phyloP scores from a whole-genome alignment of 2,329 filamentous ascomycete genomes.

The Periconia sp. region DNA sequence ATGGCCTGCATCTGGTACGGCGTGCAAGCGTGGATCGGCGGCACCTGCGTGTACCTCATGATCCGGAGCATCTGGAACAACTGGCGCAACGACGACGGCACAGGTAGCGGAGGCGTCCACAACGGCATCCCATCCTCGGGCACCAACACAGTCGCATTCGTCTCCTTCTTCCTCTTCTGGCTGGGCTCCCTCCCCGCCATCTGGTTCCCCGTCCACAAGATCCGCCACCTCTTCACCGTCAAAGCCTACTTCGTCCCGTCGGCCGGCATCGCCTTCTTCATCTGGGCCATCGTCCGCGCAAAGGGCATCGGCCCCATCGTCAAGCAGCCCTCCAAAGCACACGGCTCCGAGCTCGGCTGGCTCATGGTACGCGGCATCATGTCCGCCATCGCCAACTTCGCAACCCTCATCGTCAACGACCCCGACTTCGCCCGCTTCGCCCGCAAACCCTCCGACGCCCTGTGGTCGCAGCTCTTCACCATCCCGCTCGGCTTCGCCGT shows the following conservation, averaged over 20 bases:
- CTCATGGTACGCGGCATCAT: slow-evolving; percentile 83
- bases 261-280: slow-evolving; percentile 83
- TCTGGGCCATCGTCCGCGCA: slow-evolving; percentile 81
- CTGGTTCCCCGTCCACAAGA: slow-evolving; percentile 86
- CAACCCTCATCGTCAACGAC: slow-evolving; percentile 77
- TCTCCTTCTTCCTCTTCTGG: slow-evolving; percentile 89
- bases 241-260: slow-evolving; percentile 83
- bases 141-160: slow-evolving; percentile 73
- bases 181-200: slow-evolving; percentile 76
- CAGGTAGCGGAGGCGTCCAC: slow-evolving; percentile 52
- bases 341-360: slow-evolving; percentile 76
- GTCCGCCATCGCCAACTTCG: slow-evolving; percentile 88
- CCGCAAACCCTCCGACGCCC: slow-evolving; percentile 69
- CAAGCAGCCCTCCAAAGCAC: slow-evolving; percentile 62
- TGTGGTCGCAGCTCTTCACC: slow-evolving; percentile 74
- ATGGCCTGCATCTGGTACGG: slow-evolving; percentile 90
- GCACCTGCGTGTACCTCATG: slow-evolving; percentile 83
- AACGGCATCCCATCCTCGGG: slow-evolving; percentile 71
- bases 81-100: slow-evolving; percentile 52
- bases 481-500: slow-evolving; percentile 56
- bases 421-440: slow-evolving; percentile 88
- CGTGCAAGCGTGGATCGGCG: slow-evolving; percentile 81
- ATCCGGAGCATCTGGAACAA: slow-evolving; percentile 79
- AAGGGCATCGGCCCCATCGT: slow-evolving; percentile 84
- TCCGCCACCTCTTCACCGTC: slow-evolving; percentile 86